Percentiles rank a stretch among this genome's conserved stretches.
These are phyloP conservation scores for Ophiocordyceps camponoti-leonardi DNA, from an alignment of 2,329 filamentous ascomycete species.

Conservation along the genomic window DNA sequence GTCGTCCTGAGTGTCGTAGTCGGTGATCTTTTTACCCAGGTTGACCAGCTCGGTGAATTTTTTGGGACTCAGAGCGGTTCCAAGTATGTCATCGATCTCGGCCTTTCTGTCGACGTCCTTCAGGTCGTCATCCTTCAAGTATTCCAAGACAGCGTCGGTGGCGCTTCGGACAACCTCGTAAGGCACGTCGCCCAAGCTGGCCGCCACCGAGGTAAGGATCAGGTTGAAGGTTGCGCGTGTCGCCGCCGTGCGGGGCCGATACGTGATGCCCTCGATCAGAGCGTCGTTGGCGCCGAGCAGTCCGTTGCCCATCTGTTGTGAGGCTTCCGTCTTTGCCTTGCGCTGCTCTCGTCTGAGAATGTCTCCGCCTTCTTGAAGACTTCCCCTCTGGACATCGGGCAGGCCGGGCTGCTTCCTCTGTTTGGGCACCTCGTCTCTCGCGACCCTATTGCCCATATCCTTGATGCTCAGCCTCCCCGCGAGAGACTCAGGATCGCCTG, in stretches of 20 bases:
- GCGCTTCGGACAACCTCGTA: slow-evolving; percentile 86
- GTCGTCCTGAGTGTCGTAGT: slow-evolving; percentile 93
- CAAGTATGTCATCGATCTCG: slow-evolving; percentile 85
- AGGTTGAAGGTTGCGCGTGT: slow-evolving; percentile 90
- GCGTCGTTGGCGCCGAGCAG: slow-evolving; percentile 74
- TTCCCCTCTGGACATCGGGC: slow-evolving; percentile 56
- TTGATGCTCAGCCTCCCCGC: slow-evolving; percentile 84
- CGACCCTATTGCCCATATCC: slow-evolving; percentile 82
- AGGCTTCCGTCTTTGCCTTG: slow-evolving; percentile 61
- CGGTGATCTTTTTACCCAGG: slow-evolving; percentile 94
- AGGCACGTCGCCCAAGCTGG: slow-evolving; percentile 78
- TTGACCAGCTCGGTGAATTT: slow-evolving; percentile 96
- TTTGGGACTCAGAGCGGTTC: slow-evolving; percentile 65
- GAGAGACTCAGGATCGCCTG: slow-evolving; percentile 91
- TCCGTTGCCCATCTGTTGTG: slow-evolving; percentile 53
- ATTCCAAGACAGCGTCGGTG: slow-evolving; percentile 79
- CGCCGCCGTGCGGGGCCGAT: slow-evolving; percentile 77
- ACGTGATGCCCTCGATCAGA: slow-evolving; percentile 78
- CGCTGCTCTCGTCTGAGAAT: slow-evolving; percentile 69
- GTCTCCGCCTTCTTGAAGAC: slow-evolving; percentile 64
- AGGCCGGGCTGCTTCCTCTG: slow-evolving; percentile 57
- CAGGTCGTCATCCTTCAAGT: slow-evolving; percentile 83
- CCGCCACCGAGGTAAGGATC: slow-evolving; percentile 79
- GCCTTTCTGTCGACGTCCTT: slow-evolving; percentile 99
- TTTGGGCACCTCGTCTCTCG: slow-evolving; percentile 63